Percentiles rank a stretch among this genome's conserved stretches.
Conservation (phyloP, 2,329 filamentous ascomycete species). For the Neopestalotiopsis sp. region DNA sequence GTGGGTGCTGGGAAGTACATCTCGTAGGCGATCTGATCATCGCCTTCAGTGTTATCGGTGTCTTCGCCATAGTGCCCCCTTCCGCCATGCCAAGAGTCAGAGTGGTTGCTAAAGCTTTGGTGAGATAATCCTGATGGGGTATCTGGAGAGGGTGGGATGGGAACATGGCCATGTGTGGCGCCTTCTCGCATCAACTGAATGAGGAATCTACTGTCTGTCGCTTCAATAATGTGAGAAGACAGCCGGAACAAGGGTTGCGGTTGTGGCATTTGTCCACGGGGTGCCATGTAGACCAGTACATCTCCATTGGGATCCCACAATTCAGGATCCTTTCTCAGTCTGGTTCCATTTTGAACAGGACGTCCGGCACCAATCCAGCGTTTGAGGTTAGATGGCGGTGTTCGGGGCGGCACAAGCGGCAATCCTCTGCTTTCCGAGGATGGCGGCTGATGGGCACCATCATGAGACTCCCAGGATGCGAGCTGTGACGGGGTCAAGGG, state of each 20-base stretch:
- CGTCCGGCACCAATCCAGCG: slow-evolving; percentile 58
- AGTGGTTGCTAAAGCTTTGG: slow-evolving; percentile 32
- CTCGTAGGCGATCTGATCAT: slow-evolving; percentile 64
- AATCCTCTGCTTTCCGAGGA: slow-evolving; percentile 44
- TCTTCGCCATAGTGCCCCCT: slow-evolving; percentile 50
- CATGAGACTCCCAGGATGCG: slow-evolving; percentile 28
- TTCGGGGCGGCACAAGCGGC: slow-evolving; percentile 44
- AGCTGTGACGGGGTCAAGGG: slow-evolving; percentile 25
- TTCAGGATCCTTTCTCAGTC: slow-evolving; percentile 63
- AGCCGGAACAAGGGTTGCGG: slow-evolving; percentile 61
- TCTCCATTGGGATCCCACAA: slow-evolving; percentile 67
- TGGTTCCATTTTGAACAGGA: slow-evolving; percentile 59
- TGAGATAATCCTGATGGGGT: slow-evolving; percentile 45
- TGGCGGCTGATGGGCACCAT: slow-evolving; percentile 40
- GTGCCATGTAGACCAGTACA: slow-evolving; percentile 60
- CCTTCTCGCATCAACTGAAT: slow-evolving; percentile 59
- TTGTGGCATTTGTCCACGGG: slow-evolving; percentile 47
- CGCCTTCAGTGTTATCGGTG: slow-evolving; percentile 45
- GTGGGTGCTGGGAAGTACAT: slow-evolving; percentile 66
- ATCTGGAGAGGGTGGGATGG: slow-evolving; percentile 49
- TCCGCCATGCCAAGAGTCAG: slow-evolving; percentile 29
- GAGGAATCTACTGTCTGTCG: slow-evolving; percentile 59
- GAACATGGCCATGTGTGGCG: slow-evolving; percentile 51
- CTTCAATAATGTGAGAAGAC: slow-evolving; percentile 63
- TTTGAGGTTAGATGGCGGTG: slow-evolving; percentile 47